Conservation (phyloP, 306 rosid genomes). For the Lotus japonicus region DNA sequence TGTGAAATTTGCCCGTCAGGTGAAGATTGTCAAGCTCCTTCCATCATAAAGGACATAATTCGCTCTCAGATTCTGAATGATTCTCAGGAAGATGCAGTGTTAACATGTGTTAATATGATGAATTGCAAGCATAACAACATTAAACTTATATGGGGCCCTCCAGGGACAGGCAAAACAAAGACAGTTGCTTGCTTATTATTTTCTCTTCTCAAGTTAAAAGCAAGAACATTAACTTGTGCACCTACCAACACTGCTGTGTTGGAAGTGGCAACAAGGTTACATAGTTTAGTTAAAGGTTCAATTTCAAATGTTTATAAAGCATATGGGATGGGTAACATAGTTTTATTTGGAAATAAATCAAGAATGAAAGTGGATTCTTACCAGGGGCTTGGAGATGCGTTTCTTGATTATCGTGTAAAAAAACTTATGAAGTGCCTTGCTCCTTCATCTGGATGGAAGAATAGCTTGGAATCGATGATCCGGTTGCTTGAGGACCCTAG, state of each 20-base stretch:
- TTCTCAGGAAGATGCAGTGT: slow-evolving; percentile 36
- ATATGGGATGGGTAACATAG: slow-evolving; percentile 37
- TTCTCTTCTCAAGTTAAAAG: slow-evolving; percentile 22
- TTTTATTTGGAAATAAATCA: no score
- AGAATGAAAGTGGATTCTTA: slow-evolving; percentile 5
- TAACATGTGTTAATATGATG: slow-evolving; percentile 28
- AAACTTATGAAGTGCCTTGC: slow-evolving; percentile 20
- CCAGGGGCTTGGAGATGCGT: slow-evolving; percentile 3
- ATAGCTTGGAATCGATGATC: slow-evolving; percentile 24
- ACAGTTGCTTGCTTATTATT: slow-evolving; percentile 36
- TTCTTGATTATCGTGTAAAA: slow-evolving; percentile 24
- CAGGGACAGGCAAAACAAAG: slow-evolving; percentile 64
- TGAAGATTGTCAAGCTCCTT: no score
- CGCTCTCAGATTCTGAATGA: slow-evolving; percentile 31
- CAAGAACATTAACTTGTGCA: slow-evolving; percentile 52
- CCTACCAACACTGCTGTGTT: slow-evolving; percentile 55
- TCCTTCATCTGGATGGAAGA: slow-evolving; percentile 25
- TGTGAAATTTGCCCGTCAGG: no score
- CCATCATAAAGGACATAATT: not conserved
- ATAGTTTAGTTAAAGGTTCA: not conserved
- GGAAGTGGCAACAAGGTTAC: slow-evolving; percentile 33
- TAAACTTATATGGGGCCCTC: slow-evolving; percentile 72
- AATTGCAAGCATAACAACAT: slow-evolving; percentile 21
- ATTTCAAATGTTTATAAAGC: not conserved
- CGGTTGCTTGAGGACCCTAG: slow-evolving; percentile 27